Base-by-base conservation (phyloP, 306 rosid genomes). In the Sicyos baderoa region DNA sequence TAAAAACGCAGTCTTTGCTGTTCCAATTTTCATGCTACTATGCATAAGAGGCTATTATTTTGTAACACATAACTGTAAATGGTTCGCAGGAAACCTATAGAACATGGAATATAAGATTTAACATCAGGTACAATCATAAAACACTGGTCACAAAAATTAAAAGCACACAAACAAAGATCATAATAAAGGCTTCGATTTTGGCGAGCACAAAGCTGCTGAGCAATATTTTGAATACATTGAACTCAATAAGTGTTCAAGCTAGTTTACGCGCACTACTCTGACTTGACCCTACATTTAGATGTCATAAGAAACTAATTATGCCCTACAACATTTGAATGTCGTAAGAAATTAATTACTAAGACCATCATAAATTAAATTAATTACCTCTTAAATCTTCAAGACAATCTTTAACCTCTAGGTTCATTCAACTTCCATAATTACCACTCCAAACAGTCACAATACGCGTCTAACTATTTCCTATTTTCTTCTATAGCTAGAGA, bases 1-100 rank as follows among this genome's bases (percentile, higher is more conserved):
- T 17, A 42, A 42, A 2, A 18, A n/a, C 0, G 32, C 9, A n/a
- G 15, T 40, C n/a, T 19, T 63, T 40, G 69, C 45, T 17, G 25
- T 61, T 63, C 69, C 69, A 17, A 11, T 18, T 17, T 63, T 63
- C 69, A 63, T 63, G 47, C 50, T 63, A 42, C 16, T 9, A 42
- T 18, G 47, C 17, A 18, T 17, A 42, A 19, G 51, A 63, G 29
- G 32, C 17, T 37, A 11, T 42, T 40, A 40, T 42, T 4, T 40
- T 32, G 25, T 61, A 61, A 15, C 48, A 61, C 23, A 61, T 3
- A 61, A n/a, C 15, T 61, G 50, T 11, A 8, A 35, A n/a, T 4
- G 50, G 51, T 18, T 62, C 27, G 23, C 68, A 1, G 49, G 68
- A 62, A 17, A 62, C 51, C 51, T 40, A 62, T n/a, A 17, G 68